Evolutionary conservation across 345 rosid species (phyloP).

Genomic region (Schrenkiella parvula): DNA sequence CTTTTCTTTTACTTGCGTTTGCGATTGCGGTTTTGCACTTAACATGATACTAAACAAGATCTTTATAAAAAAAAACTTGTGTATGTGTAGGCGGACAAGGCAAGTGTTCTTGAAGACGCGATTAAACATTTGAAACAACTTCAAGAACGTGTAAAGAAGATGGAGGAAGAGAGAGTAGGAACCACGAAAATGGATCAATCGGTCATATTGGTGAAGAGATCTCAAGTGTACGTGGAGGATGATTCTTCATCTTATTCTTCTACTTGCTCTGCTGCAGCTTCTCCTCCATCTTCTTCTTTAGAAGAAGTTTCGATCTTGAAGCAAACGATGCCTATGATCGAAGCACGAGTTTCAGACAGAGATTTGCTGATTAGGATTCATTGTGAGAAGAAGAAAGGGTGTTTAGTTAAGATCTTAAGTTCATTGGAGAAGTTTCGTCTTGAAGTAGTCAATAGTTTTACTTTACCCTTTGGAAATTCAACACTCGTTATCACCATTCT

Average conservation of each 20-base stretch:
- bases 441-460: conserved; percentile 45
- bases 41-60: neutral
- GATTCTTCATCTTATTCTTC: conserved; percentile 45
- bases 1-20: neutral
- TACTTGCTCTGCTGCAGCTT: conserved; percentile 39
- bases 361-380: conserved; percentile 64
- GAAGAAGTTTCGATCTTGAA: conserved; percentile 32
- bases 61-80: neutral
- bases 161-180: conserved; percentile 43
- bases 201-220: conserved; percentile 47
- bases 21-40: neutral
- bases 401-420: conserved; percentile 38
- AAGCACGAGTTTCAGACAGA: conserved; percentile 49
- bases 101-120: conserved; percentile 74
- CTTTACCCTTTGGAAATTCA: conserved; percentile 60
- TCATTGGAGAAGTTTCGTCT: conserved; percentile 53
- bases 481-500: conserved; percentile 60
- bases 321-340: conserved; percentile 62
- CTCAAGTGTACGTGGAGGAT: conserved; percentile 41
- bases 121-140: conserved; percentile 62
- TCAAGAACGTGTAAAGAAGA: conserved; percentile 48
- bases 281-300: conserved; percentile 39
- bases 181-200: conserved; percentile 57
- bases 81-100: conserved; percentile 37
- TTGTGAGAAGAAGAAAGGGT: conserved; percentile 50